Evolutionary conservation across 805 yeast genomes (phyloP).

Genomic region (Lipomyces chichibuensis): DNA sequence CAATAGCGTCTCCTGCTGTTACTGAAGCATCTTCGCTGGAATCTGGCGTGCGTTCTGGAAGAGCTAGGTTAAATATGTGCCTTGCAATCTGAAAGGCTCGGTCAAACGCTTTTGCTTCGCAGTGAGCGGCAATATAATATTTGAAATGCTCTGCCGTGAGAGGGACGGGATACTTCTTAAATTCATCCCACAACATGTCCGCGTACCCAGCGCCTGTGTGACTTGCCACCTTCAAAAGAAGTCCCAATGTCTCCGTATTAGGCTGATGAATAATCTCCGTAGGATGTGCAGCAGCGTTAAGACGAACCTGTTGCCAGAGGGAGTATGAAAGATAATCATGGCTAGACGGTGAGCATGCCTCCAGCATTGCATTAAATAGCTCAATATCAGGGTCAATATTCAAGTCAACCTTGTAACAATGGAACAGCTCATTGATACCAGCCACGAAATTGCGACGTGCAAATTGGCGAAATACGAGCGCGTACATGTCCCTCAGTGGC

Average conservation of each 20-base stretch:
- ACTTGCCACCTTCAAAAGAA: constrained; percentile 68
- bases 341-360: constrained; percentile 64
- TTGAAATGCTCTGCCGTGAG: constrained; percentile 58
- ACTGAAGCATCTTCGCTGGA: constrained; percentile 11
- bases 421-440: constrained; percentile 68
- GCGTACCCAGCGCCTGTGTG: constrained; percentile 58
- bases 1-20: constrained; percentile 49
- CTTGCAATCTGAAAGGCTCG: constrained; percentile 59
- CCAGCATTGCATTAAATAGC: constrained; percentile 64
- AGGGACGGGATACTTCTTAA: constrained; percentile 55
- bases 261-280: constrained; percentile 39
- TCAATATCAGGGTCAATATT: constrained; percentile 58
- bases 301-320: constrained; percentile 60
- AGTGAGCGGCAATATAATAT: constrained; percentile 70
- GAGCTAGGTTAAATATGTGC: constrained; percentile 52
- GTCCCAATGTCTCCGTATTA: constrained; percentile 64
- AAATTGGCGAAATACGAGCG: constrained; percentile 61
- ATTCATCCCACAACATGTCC: constrained; percentile 61
- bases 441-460: constrained; percentile 62
- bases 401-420: constrained; percentile 64
- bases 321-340: constrained; percentile 59
- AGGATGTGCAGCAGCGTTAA: constrained; percentile 56
- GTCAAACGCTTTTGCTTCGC: constrained; percentile 62
- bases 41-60: constrained; percentile 46
- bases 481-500: constrained; percentile 55